Evolutionary conservation across 2,329 filamentous ascomycete genomes (phyloP), one percentile per base, ranked within the genome.

Genomic region (Dendryphion nanum): DNA sequence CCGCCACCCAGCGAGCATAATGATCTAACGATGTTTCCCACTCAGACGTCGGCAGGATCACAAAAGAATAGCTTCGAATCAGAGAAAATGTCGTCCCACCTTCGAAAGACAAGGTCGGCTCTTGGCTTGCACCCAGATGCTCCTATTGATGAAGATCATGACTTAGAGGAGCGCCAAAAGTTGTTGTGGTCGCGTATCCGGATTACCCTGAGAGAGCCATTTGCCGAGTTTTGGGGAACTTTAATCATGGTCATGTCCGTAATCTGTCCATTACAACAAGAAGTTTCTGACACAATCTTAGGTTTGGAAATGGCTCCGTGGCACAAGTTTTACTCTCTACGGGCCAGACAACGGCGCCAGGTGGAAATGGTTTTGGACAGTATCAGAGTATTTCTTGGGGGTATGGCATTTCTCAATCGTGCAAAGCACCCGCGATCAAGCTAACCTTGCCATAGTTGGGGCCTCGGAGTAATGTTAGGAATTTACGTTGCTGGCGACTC

Each of bases 401-500:
- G 56, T 64, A 41, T 45, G 52, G 30, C 17, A 12, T 16, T n/a
- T 34, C 20, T 19, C 35, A 20, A n/a, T 38, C 12, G 24, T 18
- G 7, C 29, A 14, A n/a, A 8, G 4, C 8, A 38, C n/a, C 6
- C 14, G 12, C n/a, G 20, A 12, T 24, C 14, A 30, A 8, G 15
- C 42, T 52, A 16, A 53, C 42, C 8, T 33, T 2, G 2, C 0
- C n/a, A 13, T 26, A 63, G 61, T 24, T 70, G 66, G 59, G 59
- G 53, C 2, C 36, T 67, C 5, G 61, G 62, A 2, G 57, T 66
- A 4, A 66, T 69, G 64, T 52, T 68, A 2, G 66, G 82, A 4
- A 76, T 86, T 28, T 86, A 86, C 51, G 74, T 77, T n/a, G 72
- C 72, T 5, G 77, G 77, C 35, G 81, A 84, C 50, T 82, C 77